Percentiles rank a stretch among this genome's conserved stretches.
Conservation (phyloP, 306 rosid genomes). For the Argentina anserina region DNA sequence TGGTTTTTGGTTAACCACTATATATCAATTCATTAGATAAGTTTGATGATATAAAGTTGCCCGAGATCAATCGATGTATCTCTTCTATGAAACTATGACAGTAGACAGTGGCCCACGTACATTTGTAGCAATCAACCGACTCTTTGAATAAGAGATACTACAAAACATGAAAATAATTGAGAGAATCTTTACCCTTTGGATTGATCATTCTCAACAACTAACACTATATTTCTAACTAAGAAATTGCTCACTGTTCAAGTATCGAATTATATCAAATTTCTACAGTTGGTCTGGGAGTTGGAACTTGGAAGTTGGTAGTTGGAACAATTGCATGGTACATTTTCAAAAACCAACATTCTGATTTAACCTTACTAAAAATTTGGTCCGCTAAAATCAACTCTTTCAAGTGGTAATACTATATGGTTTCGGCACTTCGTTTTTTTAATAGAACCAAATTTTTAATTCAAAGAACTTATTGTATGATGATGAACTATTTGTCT, state of each 20-base stretch:
- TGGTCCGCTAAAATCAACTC: not conserved
- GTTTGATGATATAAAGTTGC: too few species aligned
- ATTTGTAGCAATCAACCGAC: not conserved
- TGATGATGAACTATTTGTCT: not conserved
- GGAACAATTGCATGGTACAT: not conserved
- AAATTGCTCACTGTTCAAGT: not conserved
- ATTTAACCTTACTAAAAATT: not conserved
- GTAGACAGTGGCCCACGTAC: too few species aligned
- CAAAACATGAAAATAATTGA: not conserved
- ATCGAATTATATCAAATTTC: not conserved
- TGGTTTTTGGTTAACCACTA: too few species aligned
- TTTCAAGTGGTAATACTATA: too few species aligned
- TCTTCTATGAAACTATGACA: too few species aligned
- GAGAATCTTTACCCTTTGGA: slow-evolving; percentile 2
- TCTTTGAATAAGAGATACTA: not conserved
- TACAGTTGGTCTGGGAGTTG: not conserved
- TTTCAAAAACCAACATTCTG: not conserved
- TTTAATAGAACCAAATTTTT: not conserved
- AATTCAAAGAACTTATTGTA: not conserved
- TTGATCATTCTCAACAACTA: not conserved
- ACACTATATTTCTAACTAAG: not conserved
- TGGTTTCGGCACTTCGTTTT: not conserved
- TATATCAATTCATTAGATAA: too few species aligned
- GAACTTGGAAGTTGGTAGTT: not conserved
- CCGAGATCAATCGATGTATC: too few species aligned